Conservation (phyloP, 169 alveolate genomes). For the Plasmodium relictum region DNA sequence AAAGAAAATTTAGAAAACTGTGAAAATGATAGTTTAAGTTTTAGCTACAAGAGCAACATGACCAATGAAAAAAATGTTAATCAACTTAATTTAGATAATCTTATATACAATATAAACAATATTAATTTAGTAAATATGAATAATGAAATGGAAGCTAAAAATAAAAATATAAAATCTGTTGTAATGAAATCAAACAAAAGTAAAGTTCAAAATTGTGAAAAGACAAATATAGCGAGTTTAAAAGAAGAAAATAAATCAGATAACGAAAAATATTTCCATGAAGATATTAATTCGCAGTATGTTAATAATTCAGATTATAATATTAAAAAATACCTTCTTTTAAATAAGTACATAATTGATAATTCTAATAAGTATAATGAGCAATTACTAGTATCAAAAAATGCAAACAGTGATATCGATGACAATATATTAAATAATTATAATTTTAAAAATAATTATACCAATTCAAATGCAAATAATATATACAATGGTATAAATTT, state of each 20-base stretch:
- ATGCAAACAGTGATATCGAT: not conserved
- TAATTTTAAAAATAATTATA: not conserved
- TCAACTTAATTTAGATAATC: not conserved
- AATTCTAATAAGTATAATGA: constrained; percentile 4
- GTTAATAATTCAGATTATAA: not conserved
- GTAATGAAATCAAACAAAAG: no score
- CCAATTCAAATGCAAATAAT: not conserved
- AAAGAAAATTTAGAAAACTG: constrained; percentile 17
- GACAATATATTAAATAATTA: not conserved
- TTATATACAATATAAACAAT: not conserved
- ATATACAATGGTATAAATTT: no score
- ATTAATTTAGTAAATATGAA: no score
- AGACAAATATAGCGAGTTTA: not conserved
- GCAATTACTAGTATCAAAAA: not conserved
- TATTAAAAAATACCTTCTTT: not conserved
- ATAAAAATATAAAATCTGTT: no score
- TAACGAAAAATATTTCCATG: not conserved
- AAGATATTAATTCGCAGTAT: not conserved
- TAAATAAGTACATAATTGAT: not conserved
- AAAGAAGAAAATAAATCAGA: not conserved
- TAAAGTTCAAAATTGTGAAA: not conserved
- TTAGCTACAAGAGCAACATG: not conserved
- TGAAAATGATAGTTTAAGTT: not conserved
- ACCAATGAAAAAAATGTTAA: not conserved
- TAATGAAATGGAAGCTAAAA: not conserved